Conservation (phyloP, 768 basidiomycete genomes). For the Boletus speciosus region DNA sequence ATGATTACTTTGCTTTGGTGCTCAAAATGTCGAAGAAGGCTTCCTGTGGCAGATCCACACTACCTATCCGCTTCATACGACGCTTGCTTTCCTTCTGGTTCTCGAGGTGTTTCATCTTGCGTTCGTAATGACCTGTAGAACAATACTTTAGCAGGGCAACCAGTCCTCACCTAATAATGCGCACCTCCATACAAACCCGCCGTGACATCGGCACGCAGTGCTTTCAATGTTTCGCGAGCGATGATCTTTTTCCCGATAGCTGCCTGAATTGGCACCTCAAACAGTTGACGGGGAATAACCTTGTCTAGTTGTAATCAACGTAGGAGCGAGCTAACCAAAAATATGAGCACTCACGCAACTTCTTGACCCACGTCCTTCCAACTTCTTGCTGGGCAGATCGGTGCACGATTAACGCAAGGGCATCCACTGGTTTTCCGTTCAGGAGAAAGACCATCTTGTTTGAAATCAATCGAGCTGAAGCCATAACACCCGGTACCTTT, state of each 20-base stretch:
- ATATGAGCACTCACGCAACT: slow-evolving; percentile 65
- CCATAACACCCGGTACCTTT: neutral
- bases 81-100: slow-evolving; percentile 94
- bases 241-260: slow-evolving; percentile 83
- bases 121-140: slow-evolving; percentile 77
- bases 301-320: slow-evolving; percentile 50
- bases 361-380: slow-evolving; percentile 84
- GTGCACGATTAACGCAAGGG: slow-evolving; percentile 89
- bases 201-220: slow-evolving; percentile 87
- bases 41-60: slow-evolving; percentile 88
- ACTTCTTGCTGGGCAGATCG: slow-evolving; percentile 70
- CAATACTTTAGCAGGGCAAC: neutral
- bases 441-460: slow-evolving; percentile 84
- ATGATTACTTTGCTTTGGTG: slow-evolving; percentile 40
- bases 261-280: slow-evolving; percentile 95
- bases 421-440: slow-evolving; percentile 88
- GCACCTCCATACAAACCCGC: slow-evolving; percentile 88
- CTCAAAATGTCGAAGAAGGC: slow-evolving; percentile 92
- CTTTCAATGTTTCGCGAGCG: slow-evolving; percentile 84
- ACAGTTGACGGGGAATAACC: slow-evolving; percentile 88
- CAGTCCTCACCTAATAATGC: slow-evolving; percentile 5
- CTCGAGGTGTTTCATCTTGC: slow-evolving; percentile 84
- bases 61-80: slow-evolving; percentile 83
- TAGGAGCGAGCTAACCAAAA: neutral
- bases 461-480: neutral